Evolutionary conservation across 2,329 filamentous ascomycete species (phyloP), one percentile per base, ranked within the genome.

Genomic region (Aspergillus quadricinctus): DNA sequence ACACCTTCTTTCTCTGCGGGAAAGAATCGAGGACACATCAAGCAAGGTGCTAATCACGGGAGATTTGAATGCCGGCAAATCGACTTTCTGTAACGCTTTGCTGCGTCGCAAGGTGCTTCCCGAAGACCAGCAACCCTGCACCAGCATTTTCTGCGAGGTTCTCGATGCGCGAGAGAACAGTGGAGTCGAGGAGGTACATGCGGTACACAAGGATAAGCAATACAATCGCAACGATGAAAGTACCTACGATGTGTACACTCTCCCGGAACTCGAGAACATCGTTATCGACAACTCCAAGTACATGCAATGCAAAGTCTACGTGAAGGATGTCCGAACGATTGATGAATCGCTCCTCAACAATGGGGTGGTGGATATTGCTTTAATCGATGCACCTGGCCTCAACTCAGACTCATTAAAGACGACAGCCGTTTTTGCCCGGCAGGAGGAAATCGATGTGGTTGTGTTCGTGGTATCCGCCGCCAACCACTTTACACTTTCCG

Each of bases 401-500:
- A 99, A 99, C 75, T 91, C 90, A 23, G 93, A 99, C 72, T 97
- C 93, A 1, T 86, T 96, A 48, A 96, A 97, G 77, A 99, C 94
- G 0, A 99, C 94, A 1, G 94, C 94, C 21, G 89, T 99, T 6
- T 99, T 99, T 73, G 94, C 94, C 25, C 83, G 94, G 56, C 94
- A 99, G 70, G 94, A 99, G 73, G 94, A 99, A 75, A 99, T 99
- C 61, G 94, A 99, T 66, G 94, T 99, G 0, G 94, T 99, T 1
- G 92, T 99, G 0, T 99, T 99, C 66, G 94, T 99, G 35, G 94
- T 99, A 4, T 97, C 92, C 10, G 94, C 94, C 2, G 92, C 93
- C 27, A 99, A 99, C 64, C 94, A 99, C 75, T 97, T 99, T 70
- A 99, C 94, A 0, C 86, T 96, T 54, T 96, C 94, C 0, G 92